Conservation (phyloP, 495 filamentous ascomycete genomes). For the Mycothermus thermophilus region DNA sequence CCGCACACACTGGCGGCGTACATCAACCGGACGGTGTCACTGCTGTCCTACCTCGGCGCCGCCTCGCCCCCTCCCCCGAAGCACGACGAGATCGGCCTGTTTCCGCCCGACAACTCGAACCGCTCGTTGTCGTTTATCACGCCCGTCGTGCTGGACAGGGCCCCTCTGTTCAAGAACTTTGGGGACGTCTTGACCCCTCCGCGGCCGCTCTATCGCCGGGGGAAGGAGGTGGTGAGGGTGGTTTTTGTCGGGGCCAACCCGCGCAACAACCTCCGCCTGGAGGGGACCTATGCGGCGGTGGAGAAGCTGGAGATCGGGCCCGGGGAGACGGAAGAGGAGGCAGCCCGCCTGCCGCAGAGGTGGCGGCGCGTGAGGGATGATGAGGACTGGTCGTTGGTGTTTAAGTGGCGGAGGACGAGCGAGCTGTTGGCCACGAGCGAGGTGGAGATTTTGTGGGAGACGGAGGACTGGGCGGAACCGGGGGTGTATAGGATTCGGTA, state of each 20-base stretch:
- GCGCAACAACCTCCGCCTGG: slow-evolving; percentile 69
- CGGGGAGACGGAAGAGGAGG: slow-evolving; percentile 7
- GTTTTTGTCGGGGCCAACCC: slow-evolving; percentile 85
- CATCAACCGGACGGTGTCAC: slow-evolving; percentile 66
- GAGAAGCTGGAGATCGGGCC: slow-evolving; percentile 37
- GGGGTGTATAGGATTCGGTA: slow-evolving; percentile 68
- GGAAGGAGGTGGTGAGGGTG: slow-evolving; percentile 46
- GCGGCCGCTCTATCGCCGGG: slow-evolving; percentile 36
- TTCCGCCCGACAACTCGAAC: slow-evolving; percentile 74
- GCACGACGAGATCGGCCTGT: slow-evolving; percentile 38
- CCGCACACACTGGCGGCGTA: slow-evolving; percentile 85
- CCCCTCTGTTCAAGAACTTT: slow-evolving; percentile 56
- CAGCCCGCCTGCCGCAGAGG: slow-evolving; percentile 3
- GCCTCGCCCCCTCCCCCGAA: slow-evolving; percentile 29
- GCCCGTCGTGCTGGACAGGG: slow-evolving; percentile 60
- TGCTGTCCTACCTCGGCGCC: slow-evolving; percentile 53
- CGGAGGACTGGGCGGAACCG: slow-evolving; percentile 38
- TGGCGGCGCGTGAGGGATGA: slow-evolving; percentile 65
- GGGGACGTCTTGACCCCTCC: slow-evolving; percentile 59
- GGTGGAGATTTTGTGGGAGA: slow-evolving; percentile 69
- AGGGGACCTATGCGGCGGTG: slow-evolving; percentile 65
- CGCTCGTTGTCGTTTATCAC: slow-evolving; percentile 68
- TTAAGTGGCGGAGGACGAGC: slow-evolving; percentile 63
- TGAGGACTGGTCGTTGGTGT: slow-evolving; percentile 68
- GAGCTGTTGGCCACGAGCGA: slow-evolving; percentile 62